A percentile compares a stretch with the other conserved stretches of the same genome.
phyloP scores from a whole-genome alignment of 176 grass and related monocot genomes.

The Cymbopogon citratus region DNA sequence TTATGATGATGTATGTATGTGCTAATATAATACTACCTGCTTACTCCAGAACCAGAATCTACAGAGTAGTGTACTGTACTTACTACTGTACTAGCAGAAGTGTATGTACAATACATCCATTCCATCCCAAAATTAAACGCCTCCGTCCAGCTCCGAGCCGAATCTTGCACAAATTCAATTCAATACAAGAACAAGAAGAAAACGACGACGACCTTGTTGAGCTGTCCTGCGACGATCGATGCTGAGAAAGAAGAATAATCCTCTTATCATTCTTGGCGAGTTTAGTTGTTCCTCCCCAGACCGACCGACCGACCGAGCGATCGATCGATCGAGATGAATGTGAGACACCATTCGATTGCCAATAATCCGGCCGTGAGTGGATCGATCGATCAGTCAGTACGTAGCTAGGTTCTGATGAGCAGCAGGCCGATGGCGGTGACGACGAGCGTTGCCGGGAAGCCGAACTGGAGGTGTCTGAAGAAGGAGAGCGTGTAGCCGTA shows the following conservation, averaged over 20 bases:
- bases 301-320: no score
- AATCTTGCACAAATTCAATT: not conserved
- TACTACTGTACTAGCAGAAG: no score
- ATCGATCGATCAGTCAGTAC: no score
- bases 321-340: no score
- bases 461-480: constrained; percentile 67
- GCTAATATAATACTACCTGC: no score
- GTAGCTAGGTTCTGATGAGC: constrained; percentile 49
- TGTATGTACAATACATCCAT: not conserved
- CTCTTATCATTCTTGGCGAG: no score
- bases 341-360: no score
- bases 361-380: no score
- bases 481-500: constrained; percentile 84
- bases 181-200: not conserved
- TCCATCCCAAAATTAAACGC: not conserved
- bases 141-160: not conserved
- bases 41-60: not conserved
- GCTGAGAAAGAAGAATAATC: no score
- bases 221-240: no score
- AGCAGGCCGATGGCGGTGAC: constrained; percentile 64
- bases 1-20: not conserved
- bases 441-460: constrained; percentile 56
- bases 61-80: not conserved
- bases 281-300: no score
- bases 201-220: no score